Conservation (phyloP, 495 filamentous ascomycete species). For the Tuber brumale region DNA sequence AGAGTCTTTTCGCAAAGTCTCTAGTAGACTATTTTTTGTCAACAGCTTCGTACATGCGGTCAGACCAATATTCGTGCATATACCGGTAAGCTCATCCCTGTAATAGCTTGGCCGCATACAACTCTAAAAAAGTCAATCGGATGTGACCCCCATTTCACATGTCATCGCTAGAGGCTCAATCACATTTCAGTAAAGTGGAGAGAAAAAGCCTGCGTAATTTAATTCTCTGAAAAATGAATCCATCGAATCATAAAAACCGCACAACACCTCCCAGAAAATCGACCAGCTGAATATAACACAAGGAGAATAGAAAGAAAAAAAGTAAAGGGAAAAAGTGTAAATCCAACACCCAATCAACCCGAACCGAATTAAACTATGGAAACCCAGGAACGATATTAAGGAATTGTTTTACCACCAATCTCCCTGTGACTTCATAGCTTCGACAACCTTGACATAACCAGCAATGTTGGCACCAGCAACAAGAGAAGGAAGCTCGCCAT, state of each 20-base stretch:
- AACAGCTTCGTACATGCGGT: not conserved
- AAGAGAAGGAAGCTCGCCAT: conserved; percentile 80
- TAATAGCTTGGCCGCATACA: not conserved
- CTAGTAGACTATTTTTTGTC: no score
- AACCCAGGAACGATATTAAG: conserved; percentile 11
- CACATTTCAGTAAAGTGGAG: not conserved
- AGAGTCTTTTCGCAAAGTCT: no score
- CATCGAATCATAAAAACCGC: not conserved
- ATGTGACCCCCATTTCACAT: not conserved
- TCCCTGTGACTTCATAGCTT: conserved; percentile 91
- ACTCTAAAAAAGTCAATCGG: not conserved
- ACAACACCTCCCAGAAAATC: not conserved
- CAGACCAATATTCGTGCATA: not conserved
- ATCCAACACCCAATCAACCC: not conserved
- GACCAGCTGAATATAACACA: conserved; percentile 2
- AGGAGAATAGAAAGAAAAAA: not conserved
- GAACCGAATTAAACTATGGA: not conserved
- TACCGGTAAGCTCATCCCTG: not conserved
- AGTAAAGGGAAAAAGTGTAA: not conserved
- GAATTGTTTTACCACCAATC: conserved; percentile 70
- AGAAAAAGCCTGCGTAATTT: not conserved
- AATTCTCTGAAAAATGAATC: not conserved
- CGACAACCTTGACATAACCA: conserved; percentile 91
- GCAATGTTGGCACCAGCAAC: conserved; percentile 95
- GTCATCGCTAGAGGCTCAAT: not conserved